phyloP scores from a whole-genome alignment of 2,329 filamentous ascomycete genomes.

The Ascochyta viciae-villosae region DNA sequence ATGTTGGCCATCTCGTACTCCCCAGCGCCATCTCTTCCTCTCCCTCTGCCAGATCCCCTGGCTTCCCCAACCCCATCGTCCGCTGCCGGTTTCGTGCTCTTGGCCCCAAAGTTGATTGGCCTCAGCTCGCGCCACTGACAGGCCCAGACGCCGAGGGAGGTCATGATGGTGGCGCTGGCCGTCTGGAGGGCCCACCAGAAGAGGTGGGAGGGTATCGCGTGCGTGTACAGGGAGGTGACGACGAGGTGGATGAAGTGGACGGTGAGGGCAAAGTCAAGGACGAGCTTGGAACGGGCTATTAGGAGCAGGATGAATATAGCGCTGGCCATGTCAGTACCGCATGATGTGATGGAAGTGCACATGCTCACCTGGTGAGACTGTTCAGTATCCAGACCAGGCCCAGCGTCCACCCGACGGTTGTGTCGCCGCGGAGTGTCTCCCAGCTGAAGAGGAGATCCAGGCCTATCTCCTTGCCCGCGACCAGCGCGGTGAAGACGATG shows the following conservation, averaged over 20 bases:
- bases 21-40: slow-evolving; percentile 54
- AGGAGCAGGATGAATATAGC: slow-evolving; percentile 83
- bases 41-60: slow-evolving; percentile 50
- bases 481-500: slow-evolving; percentile 72
- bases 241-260: slow-evolving; percentile 84
- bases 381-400: slow-evolving; percentile 73
- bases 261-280: slow-evolving; percentile 92
- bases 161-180: slow-evolving; percentile 68
- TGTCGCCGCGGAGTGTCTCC: slow-evolving; percentile 69
- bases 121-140: slow-evolving; percentile 89
- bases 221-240: slow-evolving; percentile 78
- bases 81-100: slow-evolving; percentile 53
- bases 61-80: slow-evolving; percentile 50
- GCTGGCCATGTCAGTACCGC: slow-evolving; percentile 55
- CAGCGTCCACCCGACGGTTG: slow-evolving; percentile 73
- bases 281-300: slow-evolving; percentile 87
- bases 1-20: slow-evolving; percentile 59
- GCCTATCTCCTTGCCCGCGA: slow-evolving; percentile 67
- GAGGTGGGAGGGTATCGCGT: slow-evolving; percentile 74
- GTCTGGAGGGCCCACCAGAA: slow-evolving; percentile 85
- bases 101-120: slow-evolving; percentile 80
- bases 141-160: slow-evolving; percentile 81
- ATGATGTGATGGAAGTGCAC: too few species aligned
- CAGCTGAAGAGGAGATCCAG: slow-evolving; percentile 68
- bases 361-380: slow-evolving; percentile 66